A percentile compares a stretch with the other conserved stretches of the same genome.
Evolutionary conservation across 2,329 filamentous ascomycete species (phyloP).

Genomic region (Alternaria novae-zelandiae): DNA sequence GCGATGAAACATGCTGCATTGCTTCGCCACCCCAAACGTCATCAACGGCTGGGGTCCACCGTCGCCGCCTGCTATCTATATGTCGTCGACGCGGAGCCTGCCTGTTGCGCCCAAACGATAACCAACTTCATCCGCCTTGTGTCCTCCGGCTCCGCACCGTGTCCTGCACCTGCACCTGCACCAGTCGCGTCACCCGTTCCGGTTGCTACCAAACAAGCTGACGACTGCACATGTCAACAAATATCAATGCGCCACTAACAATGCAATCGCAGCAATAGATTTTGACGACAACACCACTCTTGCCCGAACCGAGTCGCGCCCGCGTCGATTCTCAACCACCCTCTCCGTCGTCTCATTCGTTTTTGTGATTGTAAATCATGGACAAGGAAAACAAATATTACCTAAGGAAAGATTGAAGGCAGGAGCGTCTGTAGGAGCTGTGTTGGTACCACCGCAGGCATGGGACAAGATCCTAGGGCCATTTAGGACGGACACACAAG

Average conservation of each 20-base stretch:
- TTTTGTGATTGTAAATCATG: conserved; percentile 53
- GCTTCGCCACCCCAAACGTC: conserved; percentile 16
- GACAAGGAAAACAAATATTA: conserved; percentile 45
- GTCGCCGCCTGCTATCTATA: conserved; percentile 1
- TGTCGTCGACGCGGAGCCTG: not conserved
- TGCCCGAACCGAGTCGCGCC: not conserved
- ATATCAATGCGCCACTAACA: not conserved
- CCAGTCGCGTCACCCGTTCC: conserved; percentile 11
- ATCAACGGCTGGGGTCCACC: conserved; percentile 3
- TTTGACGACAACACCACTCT: not conserved
- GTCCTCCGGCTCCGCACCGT: conserved; percentile 1
- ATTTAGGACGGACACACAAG: conserved; percentile 45
- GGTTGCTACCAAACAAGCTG: not conserved
- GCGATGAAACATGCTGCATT: conserved; percentile 10
- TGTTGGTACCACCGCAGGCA: conserved; percentile 58
- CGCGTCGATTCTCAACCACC: not conserved
- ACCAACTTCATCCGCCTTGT: not conserved
- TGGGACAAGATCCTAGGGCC: conserved; percentile 57
- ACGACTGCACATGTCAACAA: not conserved
- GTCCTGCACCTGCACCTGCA: conserved; percentile 16
- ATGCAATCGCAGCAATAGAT: not conserved
- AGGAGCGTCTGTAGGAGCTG: conserved; percentile 52
- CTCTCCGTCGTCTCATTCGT: conserved; percentile 36
- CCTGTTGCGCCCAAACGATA: not conserved
- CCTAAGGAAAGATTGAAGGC: conserved; percentile 48